Evolutionary conservation across 768 basidiomycete genomes (phyloP).

Genomic region (Infundibulicybe gibba): DNA sequence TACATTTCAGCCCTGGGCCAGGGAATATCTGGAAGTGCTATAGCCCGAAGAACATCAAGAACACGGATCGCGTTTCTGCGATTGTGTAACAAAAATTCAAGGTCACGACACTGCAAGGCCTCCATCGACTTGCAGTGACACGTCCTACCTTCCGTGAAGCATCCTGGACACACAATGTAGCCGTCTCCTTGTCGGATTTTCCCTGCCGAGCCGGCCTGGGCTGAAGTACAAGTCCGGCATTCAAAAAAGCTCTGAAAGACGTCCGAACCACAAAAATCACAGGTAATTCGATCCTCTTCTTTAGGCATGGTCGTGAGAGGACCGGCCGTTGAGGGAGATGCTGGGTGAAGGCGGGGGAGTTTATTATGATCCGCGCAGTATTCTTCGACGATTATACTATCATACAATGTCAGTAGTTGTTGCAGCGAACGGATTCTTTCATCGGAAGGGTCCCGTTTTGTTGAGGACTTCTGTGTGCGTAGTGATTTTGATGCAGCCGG

Average conservation of each 20-base stretch:
- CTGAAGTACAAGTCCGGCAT: constrained; percentile 45
- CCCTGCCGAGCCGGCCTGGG: constrained; percentile 2
- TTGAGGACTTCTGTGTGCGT: no score
- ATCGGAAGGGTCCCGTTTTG: no score
- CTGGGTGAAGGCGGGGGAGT: constrained; percentile 10
- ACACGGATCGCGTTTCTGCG: constrained; percentile 27
- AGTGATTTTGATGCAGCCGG: no score
- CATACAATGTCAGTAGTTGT: not conserved
- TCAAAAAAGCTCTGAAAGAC: constrained; percentile 82
- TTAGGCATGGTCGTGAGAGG: constrained; percentile 5
- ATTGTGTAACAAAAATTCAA: constrained; percentile 38
- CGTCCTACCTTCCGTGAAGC: constrained; percentile 76
- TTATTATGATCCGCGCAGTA: constrained; percentile 18
- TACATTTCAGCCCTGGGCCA: not conserved
- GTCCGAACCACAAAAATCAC: constrained; percentile 81
- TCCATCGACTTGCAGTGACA: constrained; percentile 62
- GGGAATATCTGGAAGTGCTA: not conserved
- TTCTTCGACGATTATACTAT: constrained; percentile 47
- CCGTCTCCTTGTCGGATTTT: constrained; percentile 30
- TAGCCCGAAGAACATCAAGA: not conserved
- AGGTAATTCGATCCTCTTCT: constrained; percentile 34
- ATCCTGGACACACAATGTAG: constrained; percentile 60
- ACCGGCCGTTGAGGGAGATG: not conserved
- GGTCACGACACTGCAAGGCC: constrained; percentile 54
- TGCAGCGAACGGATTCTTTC: no score